phyloP scores from a whole-genome alignment of 192 early-diverging fungal genomes.

The Jimgerdemannia flammicorona region DNA sequence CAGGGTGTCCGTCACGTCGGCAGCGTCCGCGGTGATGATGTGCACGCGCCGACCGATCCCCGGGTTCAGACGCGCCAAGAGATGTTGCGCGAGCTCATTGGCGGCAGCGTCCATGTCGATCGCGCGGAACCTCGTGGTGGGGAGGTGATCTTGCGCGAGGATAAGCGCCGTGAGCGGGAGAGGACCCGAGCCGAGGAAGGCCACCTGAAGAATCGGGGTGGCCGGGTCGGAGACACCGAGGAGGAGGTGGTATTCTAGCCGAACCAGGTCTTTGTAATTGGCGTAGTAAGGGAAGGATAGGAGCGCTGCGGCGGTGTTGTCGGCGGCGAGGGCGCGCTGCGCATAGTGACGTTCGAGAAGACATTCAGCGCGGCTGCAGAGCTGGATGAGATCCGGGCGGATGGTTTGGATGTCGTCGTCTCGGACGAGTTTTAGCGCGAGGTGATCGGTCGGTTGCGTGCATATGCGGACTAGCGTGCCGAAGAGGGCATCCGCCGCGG shows the following conservation, averaged over 20 bases:
- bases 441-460: neutral
- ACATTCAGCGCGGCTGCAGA: neutral
- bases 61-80: neutral
- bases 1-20: neutral
- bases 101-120: neutral
- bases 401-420: neutral
- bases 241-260: neutral
- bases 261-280: neutral
- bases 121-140: neutral
- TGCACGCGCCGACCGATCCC: neutral
- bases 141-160: neutral
- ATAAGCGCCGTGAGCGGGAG: neutral
- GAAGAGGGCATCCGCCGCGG: neutral
- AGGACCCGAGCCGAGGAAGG: neutral
- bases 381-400: neutral
- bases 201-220: neutral
- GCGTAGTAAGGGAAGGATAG: neutral
- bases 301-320: neutral
- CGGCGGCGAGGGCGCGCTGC: neutral
- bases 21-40: neutral
- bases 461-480: neutral
- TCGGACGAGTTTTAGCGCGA: neutral
- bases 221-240: neutral
- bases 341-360: neutral
- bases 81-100: neutral